Evolutionary conservation across 1,284 basidiomycete genomes (phyloP).

Genomic region (Sporisorium reilianum): DNA sequence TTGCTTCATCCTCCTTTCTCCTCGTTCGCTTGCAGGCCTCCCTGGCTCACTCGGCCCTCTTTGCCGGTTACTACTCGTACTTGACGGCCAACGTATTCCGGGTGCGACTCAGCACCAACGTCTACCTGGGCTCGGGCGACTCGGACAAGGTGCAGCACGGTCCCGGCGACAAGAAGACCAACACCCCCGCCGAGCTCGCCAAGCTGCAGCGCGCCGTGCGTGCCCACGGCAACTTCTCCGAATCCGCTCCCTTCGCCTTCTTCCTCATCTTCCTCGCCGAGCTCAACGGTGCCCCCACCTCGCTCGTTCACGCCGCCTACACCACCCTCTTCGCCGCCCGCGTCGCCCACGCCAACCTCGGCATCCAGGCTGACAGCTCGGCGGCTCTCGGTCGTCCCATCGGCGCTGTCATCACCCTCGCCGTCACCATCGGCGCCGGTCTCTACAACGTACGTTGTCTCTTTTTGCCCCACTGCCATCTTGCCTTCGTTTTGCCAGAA

Average conservation of each 20-base stretch:
- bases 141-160: constrained; percentile 27
- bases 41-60: constrained; percentile 68
- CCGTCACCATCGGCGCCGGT: constrained; percentile 58
- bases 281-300: constrained; percentile 69
- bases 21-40: constrained; percentile 53
- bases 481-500: too few relatives aligned
- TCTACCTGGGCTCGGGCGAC: constrained; percentile 54
- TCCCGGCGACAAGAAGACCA: constrained; percentile 29
- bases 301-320: constrained; percentile 67
- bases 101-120: constrained; percentile 59
- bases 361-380: constrained; percentile 40
- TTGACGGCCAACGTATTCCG: constrained; percentile 57
- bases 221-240: constrained; percentile 66
- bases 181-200: constrained; percentile 46
- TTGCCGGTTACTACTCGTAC: constrained; percentile 67
- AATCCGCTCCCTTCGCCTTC: constrained; percentile 65
- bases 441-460: constrained; percentile 65
- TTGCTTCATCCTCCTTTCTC: constrained; percentile 1
- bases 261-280: constrained; percentile 69
- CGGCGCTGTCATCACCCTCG: constrained; percentile 55
- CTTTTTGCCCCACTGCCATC: not conserved
- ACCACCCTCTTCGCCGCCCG: constrained; percentile 62
- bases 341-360: constrained; percentile 59
- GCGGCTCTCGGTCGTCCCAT: constrained; percentile 45
- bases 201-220: constrained; percentile 60